A percentile compares a stretch with the other conserved stretches of the same genome.
Evolutionary conservation across 1,284 basidiomycete genomes (phyloP).

Genomic region (Moesziomyces sp.): DNA sequence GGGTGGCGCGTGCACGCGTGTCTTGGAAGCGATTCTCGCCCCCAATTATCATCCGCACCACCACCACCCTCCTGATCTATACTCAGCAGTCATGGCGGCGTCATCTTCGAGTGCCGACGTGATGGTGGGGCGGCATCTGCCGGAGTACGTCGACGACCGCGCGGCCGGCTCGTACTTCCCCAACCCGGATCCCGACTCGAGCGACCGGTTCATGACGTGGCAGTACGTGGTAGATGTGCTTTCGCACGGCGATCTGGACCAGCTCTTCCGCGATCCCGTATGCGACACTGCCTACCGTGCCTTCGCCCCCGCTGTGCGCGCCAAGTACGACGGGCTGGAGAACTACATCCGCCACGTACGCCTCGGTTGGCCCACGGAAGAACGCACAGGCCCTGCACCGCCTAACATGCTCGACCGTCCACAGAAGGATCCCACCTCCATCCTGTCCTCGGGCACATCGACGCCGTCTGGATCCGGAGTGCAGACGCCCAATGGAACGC

Average conservation of each 20-base stretch:
- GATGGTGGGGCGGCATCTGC: constrained; percentile 17
- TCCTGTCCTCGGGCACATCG: constrained; percentile 9
- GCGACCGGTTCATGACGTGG: constrained; percentile 37
- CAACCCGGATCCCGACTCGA: constrained; percentile 8
- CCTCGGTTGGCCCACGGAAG: constrained; percentile 45
- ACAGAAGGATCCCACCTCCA: constrained; percentile 9
- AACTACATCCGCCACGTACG: constrained; percentile 51
- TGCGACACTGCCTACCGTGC: constrained; percentile 53
- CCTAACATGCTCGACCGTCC: constrained; percentile 42
- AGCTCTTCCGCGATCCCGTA: constrained; percentile 43
- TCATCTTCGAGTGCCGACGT: constrained; percentile 1
- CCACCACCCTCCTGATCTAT: too few species aligned
- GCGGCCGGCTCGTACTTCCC: constrained; percentile 27
- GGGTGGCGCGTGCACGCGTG: too few species aligned
- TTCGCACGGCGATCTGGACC: constrained; percentile 50
- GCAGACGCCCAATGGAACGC: constrained; percentile 19
- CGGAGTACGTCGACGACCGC: constrained; percentile 26
- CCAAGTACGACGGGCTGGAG: constrained; percentile 45
- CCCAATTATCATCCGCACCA: too few species aligned
- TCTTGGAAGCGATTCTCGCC: too few species aligned
- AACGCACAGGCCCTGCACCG: neutral
- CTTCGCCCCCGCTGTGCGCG: constrained; percentile 31
- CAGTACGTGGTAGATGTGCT: constrained; percentile 23
- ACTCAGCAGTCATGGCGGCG: neutral
- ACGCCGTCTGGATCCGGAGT: constrained; percentile 19